These are phyloP conservation scores for Fonsecaea pedrosoi DNA, from an alignment of 2,329 filamentous ascomycete genomes.

Conservation along the genomic window DNA sequence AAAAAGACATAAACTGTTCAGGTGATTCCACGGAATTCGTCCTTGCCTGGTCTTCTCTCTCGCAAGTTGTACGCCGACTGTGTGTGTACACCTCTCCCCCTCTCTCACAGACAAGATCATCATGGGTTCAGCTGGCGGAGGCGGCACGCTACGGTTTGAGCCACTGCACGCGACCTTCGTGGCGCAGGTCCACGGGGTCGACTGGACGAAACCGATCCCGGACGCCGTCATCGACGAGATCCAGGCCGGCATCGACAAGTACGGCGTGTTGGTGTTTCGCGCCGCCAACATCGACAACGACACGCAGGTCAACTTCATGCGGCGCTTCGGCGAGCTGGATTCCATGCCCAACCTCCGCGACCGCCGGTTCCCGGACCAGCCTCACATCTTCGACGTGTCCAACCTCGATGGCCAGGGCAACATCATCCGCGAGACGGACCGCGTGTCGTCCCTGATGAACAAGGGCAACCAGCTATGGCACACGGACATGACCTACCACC, in stretches of 20 bases:
- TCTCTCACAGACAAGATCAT: too few relatives aligned
- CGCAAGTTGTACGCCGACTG: too few relatives aligned
- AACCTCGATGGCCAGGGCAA: constrained; percentile 5
- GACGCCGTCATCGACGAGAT: neutral
- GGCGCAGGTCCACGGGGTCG: constrained; percentile 48
- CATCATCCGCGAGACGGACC: neutral
- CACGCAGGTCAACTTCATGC: constrained; percentile 28
- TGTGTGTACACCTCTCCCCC: too few relatives aligned
- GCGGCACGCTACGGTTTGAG: too few relatives aligned
- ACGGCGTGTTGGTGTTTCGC: constrained; percentile 29
- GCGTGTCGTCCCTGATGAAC: neutral
- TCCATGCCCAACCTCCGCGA: neutral
- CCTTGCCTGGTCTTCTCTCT: too few relatives aligned
- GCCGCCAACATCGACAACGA: constrained; percentile 25
- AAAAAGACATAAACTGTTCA: too few relatives aligned
- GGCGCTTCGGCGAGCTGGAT: constrained; percentile 32
- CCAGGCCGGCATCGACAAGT: constrained; percentile 15
- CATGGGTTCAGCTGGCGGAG: too few relatives aligned
- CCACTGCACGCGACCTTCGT: constrained; percentile 44
- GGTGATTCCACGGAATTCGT: too few relatives aligned
- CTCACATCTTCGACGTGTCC: constrained; percentile 12
- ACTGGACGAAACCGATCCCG: constrained; percentile 45
- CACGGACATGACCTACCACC: constrained; percentile 9
- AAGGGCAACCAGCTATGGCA: constrained; percentile 19
- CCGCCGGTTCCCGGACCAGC: constrained; percentile 8